Conservation (phyloP, 2,329 filamentous ascomycete genomes). For the Leptographium radiaticola region DNA sequence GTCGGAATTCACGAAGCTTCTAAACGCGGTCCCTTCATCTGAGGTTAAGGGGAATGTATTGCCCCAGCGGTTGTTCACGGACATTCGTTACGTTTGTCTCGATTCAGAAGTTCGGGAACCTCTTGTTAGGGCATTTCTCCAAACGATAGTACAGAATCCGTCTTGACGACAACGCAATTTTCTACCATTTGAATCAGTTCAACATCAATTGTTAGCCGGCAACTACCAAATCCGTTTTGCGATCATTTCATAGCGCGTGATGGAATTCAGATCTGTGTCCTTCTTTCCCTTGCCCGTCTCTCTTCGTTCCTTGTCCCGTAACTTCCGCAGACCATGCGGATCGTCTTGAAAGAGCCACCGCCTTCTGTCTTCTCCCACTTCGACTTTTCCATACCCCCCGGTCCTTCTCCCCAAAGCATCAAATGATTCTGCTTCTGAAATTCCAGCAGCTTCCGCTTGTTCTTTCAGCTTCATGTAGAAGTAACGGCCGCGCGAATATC, state of each 20-base stretch:
- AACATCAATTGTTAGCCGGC: background rate
- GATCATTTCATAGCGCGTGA: conserved; percentile 82
- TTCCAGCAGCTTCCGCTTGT: conserved; percentile 30
- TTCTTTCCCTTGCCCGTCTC: conserved; percentile 43
- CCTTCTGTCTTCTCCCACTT: conserved; percentile 78
- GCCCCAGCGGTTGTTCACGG: conserved; percentile 48
- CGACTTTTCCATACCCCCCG: conserved; percentile 74
- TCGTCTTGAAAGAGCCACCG: conserved; percentile 82
- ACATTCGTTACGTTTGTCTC: conserved; percentile 58
- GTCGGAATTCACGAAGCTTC: conserved; percentile 51
- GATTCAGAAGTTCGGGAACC: conserved; percentile 47
- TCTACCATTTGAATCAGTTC: background rate
- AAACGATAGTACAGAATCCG: background rate
- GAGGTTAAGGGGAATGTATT: conserved; percentile 48
- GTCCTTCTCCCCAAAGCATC: conserved; percentile 62
- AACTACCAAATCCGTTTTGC: conserved; percentile 87
- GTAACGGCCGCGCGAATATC: conserved; percentile 68
- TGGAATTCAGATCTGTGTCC: conserved; percentile 51
- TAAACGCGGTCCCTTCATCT: conserved; percentile 46
- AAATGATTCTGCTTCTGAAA: conserved; percentile 39
- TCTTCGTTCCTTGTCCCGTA: conserved; percentile 51
- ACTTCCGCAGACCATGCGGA: conserved; percentile 49
- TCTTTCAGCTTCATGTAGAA: conserved; percentile 65
- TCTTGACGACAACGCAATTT: no score
- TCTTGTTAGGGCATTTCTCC: conserved; percentile 53